Evolutionary conservation across 768 basidiomycete species (phyloP).

Genomic region (Tricholoma bakamatsutake): DNA sequence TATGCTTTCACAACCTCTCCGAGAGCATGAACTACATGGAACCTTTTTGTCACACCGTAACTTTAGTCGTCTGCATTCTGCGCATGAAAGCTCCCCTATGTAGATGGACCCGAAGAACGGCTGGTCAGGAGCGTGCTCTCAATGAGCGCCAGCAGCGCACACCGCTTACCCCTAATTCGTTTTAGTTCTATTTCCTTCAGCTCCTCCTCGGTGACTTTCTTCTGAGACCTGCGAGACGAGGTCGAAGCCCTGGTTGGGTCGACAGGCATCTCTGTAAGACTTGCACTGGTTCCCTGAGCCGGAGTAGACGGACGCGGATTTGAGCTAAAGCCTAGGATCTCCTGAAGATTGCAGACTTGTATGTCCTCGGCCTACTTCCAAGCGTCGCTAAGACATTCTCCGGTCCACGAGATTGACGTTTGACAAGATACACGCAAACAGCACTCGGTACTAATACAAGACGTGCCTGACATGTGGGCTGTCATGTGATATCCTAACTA

Average conservation of each 20-base stretch:
- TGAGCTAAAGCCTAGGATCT: neutral
- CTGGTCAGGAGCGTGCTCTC: constrained; percentile 1
- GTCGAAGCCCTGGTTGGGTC: constrained; percentile 32
- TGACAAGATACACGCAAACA: too few species aligned
- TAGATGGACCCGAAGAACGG: neutral
- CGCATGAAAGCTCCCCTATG: constrained; percentile 46
- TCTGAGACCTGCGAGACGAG: constrained; percentile 32
- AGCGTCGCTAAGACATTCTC: neutral
- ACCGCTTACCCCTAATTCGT: constrained; percentile 35
- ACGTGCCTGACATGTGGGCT: too few species aligned
- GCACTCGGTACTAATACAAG: too few species aligned
- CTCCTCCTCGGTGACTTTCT: constrained; percentile 44
- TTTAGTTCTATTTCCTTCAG: constrained; percentile 47
- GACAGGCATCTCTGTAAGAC: constrained; percentile 46
- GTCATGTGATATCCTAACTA: too few species aligned
- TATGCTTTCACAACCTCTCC: constrained; percentile 59
- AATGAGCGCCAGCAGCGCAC: neutral
- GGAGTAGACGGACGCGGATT: neutral
- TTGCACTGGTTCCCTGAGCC: neutral
- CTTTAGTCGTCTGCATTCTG: constrained; percentile 47
- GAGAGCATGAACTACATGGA: constrained; percentile 44
- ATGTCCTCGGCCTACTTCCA: neutral
- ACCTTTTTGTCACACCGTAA: constrained; percentile 48
- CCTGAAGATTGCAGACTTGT: neutral
- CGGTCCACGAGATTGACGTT: neutral